Percentiles rank a stretch among this genome's conserved stretches.
Conservation (phyloP, 495 filamentous ascomycete genomes). For the Lasiosphaeria hispida region DNA sequence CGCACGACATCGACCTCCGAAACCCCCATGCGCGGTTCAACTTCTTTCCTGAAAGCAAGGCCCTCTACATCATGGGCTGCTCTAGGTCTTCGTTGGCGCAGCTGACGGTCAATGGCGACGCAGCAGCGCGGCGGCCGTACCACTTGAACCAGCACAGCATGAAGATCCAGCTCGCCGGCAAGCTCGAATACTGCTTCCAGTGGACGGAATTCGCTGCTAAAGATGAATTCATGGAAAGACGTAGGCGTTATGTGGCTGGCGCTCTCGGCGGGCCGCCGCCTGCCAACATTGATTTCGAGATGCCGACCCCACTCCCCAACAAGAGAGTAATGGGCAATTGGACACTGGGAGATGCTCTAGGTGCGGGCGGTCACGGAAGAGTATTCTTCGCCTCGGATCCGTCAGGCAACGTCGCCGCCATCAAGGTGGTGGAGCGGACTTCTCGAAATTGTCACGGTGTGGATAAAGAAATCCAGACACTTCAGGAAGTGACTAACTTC, state of each 20-base stretch:
- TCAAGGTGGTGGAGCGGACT: no score
- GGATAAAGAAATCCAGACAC: no score
- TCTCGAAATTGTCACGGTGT: no score
- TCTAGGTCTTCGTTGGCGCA: not conserved
- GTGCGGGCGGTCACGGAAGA: not conserved
- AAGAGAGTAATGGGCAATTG: conserved; percentile 1
- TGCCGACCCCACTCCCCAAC: conserved; percentile 2
- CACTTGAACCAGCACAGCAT: not conserved
- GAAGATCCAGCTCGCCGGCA: not conserved
- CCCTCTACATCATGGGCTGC: conserved; percentile 1
- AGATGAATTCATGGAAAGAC: not conserved
- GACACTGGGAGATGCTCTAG: conserved; percentile 1
- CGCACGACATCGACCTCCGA: not conserved
- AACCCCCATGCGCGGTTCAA: conserved; percentile 3
- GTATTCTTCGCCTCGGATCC: not conserved
- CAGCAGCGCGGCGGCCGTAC: not conserved
- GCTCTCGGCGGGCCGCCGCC: not conserved
- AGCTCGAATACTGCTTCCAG: conserved; percentile 1
- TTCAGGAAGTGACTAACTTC: not conserved
- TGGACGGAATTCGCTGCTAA: conserved; percentile 1
- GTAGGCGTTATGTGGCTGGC: not conserved
- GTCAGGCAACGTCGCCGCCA: no score
- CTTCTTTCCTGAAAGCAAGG: not conserved
- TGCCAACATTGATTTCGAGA: conserved; percentile 3
- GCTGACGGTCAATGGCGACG: conserved; percentile 3